Conservation (phyloP, 2,329 filamentous ascomycete species). For the Paraconiothyrium brasiliense region DNA sequence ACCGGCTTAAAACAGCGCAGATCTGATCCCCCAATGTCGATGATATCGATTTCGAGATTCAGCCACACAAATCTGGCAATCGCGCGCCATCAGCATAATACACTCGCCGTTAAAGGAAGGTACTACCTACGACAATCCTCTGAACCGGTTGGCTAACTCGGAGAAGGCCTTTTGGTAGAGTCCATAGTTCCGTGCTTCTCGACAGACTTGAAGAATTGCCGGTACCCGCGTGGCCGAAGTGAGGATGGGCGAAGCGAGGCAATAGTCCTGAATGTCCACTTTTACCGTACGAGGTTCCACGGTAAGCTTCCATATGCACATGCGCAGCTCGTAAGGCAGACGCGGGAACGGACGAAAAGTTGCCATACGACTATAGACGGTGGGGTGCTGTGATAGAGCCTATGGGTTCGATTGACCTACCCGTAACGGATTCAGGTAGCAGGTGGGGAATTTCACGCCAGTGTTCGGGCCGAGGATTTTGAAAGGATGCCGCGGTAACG, state of each 20-base stretch:
- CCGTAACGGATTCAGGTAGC: too few species aligned
- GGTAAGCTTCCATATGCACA: slow-evolving; percentile 21
- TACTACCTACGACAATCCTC: too few species aligned
- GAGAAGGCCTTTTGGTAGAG: not conserved
- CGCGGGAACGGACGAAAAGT: not conserved
- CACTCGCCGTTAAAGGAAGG: too few species aligned
- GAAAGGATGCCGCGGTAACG: too few species aligned
- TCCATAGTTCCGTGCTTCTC: slow-evolving; percentile 16
- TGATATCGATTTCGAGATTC: slow-evolving; percentile 20
- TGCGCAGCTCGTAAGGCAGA: slow-evolving; percentile 2
- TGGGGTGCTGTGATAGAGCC: too few species aligned
- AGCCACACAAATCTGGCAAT: slow-evolving; percentile 18
- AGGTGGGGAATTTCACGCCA: too few species aligned
- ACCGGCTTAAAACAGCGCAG: slow-evolving; percentile 10
- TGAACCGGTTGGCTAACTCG: not conserved
- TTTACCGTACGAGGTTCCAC: slow-evolving; percentile 23
- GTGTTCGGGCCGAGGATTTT: too few species aligned
- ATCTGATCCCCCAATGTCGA: slow-evolving; percentile 10
- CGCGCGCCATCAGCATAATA: too few species aligned
- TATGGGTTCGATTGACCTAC: too few species aligned
- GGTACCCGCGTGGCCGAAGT: slow-evolving; percentile 19
- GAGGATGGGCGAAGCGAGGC: too few species aligned
- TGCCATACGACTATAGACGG: not conserved
- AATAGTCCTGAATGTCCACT: not conserved
- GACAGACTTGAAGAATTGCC: slow-evolving; percentile 18